A percentile compares a stretch with the other conserved stretches of the same genome.
These are phyloP conservation scores for Calocybe gangraenosa DNA, from an alignment of 768 basidiomycete species.

Conservation along the genomic window DNA sequence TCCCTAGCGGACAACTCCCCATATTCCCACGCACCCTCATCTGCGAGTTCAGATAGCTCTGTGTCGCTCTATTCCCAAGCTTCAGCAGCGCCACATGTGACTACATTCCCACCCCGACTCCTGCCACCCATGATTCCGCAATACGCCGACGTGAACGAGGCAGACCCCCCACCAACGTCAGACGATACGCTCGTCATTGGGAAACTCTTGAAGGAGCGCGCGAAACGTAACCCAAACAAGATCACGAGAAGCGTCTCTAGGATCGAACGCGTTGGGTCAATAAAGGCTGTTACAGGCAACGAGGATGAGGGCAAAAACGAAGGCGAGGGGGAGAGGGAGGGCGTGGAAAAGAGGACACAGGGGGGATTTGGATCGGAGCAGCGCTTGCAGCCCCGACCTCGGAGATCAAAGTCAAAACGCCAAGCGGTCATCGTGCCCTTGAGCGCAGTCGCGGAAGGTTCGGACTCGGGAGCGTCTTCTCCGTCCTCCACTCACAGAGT, in stretches of 20 bases:
- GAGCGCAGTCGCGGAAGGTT: not conserved
- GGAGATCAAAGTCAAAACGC: not conserved
- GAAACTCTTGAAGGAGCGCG: slow-evolving; percentile 13
- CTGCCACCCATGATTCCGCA: slow-evolving; percentile 2
- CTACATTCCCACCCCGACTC: not conserved
- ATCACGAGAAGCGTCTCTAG: slow-evolving; percentile 7
- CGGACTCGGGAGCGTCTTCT: not conserved
- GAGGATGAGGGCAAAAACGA: slow-evolving; percentile 1
- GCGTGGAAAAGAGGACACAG: too few species aligned
- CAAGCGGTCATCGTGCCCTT: not conserved
- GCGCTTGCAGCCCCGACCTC: not conserved
- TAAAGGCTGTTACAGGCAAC: slow-evolving; percentile 1
- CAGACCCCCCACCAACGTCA: not conserved
- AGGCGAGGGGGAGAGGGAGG: too few species aligned
- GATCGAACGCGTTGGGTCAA: slow-evolving; percentile 15
- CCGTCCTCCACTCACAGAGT: too few species aligned
- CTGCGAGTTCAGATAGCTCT: slow-evolving; percentile 5
- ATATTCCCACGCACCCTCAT: not conserved
- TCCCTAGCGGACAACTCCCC: not conserved
- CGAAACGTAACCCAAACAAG: slow-evolving; percentile 10
- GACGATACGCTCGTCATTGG: slow-evolving; percentile 6
- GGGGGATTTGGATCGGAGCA: not conserved
- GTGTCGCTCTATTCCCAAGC: slow-evolving; percentile 16
- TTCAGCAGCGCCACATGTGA: not conserved
- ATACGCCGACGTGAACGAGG: slow-evolving; percentile 1